Conservation (phyloP, 192 early-diverging fungal genomes). For the Pilaira anomala region DNA sequence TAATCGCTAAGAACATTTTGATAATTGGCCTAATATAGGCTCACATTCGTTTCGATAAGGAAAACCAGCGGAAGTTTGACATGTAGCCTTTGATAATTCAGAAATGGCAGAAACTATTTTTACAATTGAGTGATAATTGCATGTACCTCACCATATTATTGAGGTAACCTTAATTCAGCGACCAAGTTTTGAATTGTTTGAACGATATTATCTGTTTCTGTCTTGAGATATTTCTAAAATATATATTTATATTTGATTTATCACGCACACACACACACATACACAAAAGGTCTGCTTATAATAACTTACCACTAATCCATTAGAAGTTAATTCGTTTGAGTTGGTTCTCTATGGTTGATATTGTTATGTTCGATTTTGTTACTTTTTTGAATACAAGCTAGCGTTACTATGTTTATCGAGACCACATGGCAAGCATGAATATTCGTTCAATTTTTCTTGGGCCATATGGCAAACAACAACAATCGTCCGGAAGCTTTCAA, state of each 20-base stretch:
- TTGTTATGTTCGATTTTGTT: neutral
- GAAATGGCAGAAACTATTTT: slow-evolving; percentile 51
- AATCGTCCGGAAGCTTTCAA: no score
- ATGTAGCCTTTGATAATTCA: no score
- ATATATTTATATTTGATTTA: neutral
- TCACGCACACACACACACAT: neutral
- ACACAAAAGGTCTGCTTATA: no score
- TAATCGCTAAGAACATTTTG: no score
- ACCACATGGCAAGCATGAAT: no score
- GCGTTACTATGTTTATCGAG: no score
- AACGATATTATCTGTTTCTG: slow-evolving; percentile 74
- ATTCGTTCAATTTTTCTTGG: no score
- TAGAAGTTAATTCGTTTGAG: slow-evolving; percentile 1
- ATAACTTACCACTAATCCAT: slow-evolving; percentile 12
- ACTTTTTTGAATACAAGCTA: no score
- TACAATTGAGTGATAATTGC: slow-evolving; percentile 37
- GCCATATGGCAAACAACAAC: no score
- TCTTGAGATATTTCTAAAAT: slow-evolving; percentile 58
- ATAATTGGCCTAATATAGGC: no score
- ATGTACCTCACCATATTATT: slow-evolving; percentile 28
- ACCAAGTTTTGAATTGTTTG: slow-evolving; percentile 75
- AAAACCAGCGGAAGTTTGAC: no score
- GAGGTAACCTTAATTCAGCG: slow-evolving; percentile 48
- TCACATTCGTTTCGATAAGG: no score
- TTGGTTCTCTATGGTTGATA: neutral